Evolutionary conservation across 257 asterid species (phyloP).

Genomic region (Capsicum pubescens): DNA sequence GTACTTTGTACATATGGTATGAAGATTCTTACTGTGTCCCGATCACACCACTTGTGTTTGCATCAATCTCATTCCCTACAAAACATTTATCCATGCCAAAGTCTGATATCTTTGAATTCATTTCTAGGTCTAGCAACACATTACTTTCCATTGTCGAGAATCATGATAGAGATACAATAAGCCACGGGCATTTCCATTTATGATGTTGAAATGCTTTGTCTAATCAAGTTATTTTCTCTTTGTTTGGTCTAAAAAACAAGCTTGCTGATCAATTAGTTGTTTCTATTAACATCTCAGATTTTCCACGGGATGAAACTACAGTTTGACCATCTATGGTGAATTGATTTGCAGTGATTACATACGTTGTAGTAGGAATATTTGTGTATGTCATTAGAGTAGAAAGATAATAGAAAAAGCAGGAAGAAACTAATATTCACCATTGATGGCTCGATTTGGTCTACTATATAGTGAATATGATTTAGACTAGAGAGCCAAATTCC

Average conservation of each 20-base stretch:
- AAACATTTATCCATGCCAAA: slow-evolving; percentile 42
- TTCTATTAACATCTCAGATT: slow-evolving; percentile 29
- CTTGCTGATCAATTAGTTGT: neutral
- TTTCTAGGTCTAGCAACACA: too few species aligned
- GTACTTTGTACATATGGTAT: neutral
- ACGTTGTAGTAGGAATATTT: too few species aligned
- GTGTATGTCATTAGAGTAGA: slow-evolving; percentile 22
- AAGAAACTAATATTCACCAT: neutral
- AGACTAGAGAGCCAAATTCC: neutral
- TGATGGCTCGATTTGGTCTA: neutral
- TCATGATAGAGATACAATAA: slow-evolving; percentile 47
- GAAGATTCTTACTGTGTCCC: slow-evolving; percentile 42
- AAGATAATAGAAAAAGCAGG: neutral
- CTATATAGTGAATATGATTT: neutral
- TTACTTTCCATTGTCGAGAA: slow-evolving; percentile 41
- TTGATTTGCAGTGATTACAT: too few species aligned
- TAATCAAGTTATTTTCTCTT: slow-evolving; percentile 35
- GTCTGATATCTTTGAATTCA: slow-evolving; percentile 49
- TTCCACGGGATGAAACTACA: slow-evolving; percentile 33
- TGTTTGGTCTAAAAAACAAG: slow-evolving; percentile 32
- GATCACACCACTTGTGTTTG: slow-evolving; percentile 42
- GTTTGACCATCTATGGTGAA: too few species aligned
- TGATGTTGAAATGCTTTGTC: slow-evolving; percentile 39
- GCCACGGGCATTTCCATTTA: slow-evolving; percentile 48
- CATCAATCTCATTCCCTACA: slow-evolving; percentile 45